A percentile compares a stretch with the other conserved stretches of the same genome.
Evolutionary conservation across 257 asterid species (phyloP).

Genomic region (Solanum arcanum): DNA sequence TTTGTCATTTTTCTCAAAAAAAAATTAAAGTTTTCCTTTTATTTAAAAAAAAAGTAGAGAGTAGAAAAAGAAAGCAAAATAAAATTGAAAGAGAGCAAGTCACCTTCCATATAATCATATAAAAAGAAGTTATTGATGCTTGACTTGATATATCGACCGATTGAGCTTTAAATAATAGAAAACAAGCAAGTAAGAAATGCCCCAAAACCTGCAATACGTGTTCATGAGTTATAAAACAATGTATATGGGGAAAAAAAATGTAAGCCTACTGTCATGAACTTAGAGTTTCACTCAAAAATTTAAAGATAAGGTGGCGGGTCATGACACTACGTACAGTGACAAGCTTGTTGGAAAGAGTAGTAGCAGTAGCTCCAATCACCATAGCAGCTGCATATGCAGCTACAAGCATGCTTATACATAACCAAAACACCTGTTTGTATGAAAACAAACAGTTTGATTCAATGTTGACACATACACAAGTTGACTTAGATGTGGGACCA

Average conservation of each 20-base stretch:
- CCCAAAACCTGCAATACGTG: background rate
- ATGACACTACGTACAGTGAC: background rate
- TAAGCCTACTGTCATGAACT: no score
- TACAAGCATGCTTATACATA: background rate
- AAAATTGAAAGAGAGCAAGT: background rate
- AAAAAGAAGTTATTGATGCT: slow-evolving; percentile 4
- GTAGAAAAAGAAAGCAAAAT: background rate
- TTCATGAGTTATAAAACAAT: background rate
- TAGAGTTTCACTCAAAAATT: no score
- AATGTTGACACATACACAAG: background rate
- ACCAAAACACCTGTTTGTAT: slow-evolving; percentile 1
- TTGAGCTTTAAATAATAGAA: background rate
- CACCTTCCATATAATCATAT: slow-evolving; percentile 11
- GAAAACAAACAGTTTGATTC: background rate
- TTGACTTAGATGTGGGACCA: no score
- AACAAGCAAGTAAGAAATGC: background rate
- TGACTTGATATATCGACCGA: background rate
- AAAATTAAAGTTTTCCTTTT: background rate
- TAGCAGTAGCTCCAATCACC: background rate
- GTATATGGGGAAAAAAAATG: background rate
- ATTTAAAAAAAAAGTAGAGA: background rate
- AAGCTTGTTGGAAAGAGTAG: background rate
- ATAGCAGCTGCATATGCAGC: slow-evolving; percentile 4
- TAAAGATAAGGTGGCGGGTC: no score
- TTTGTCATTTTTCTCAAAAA: no score